These are phyloP conservation scores for Pichia sp. DNA, from an alignment of 1,139 yeast genomes.

Conservation along the genomic window DNA sequence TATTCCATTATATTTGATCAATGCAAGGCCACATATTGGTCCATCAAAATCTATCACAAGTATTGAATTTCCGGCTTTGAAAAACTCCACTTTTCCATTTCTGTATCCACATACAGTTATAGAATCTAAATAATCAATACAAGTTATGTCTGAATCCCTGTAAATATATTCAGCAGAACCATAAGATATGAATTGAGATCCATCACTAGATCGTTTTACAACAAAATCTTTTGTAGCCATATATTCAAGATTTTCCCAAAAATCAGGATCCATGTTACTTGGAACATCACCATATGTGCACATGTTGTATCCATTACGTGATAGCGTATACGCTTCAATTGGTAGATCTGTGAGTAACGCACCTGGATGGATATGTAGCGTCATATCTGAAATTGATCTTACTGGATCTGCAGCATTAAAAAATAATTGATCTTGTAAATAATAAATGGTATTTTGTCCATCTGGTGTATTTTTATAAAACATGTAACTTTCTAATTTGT, in stretches of 20 bases:
- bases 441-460: neutral
- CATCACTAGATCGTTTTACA: too few relatives aligned
- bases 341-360: too few relatives aligned
- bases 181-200: too few relatives aligned
- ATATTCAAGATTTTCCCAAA: neutral
- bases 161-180: neutral
- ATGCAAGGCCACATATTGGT: conserved; percentile 5
- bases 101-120: conserved; percentile 3
- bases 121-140: neutral
- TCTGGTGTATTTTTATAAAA: neutral
- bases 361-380: too few relatives aligned
- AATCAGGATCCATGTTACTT: neutral
- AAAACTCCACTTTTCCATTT: conserved; percentile 4
- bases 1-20: neutral
- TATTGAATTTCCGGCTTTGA: too few relatives aligned
- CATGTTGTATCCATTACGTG: too few relatives aligned
- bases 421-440: neutral
- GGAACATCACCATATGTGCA: too few relatives aligned
- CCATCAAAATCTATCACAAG: conserved; percentile 1
- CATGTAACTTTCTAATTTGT: neutral
- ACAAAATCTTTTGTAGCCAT: too few relatives aligned
- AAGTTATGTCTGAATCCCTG: conserved; percentile 2
- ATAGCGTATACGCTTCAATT: too few relatives aligned
- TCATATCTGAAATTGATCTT: too few relatives aligned
- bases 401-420: neutral